Conservation (phyloP, 768 basidiomycete species). For the Termitomyces sp. region DNA sequence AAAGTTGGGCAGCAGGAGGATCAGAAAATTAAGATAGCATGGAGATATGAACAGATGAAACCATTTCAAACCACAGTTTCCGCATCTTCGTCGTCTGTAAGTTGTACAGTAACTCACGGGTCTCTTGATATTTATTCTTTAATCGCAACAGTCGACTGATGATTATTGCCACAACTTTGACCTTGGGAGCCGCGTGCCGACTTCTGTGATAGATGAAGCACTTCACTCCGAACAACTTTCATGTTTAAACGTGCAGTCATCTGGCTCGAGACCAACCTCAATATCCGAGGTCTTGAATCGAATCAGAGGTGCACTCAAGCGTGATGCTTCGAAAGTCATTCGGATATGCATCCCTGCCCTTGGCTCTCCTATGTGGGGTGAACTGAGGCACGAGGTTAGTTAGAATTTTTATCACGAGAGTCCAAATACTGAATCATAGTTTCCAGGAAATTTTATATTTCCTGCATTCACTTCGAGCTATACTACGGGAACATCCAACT, state of each 20-base stretch:
- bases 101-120: slow-evolving; percentile 16
- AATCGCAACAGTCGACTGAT: slow-evolving; percentile 43
- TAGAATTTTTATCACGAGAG: neutral
- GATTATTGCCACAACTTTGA: slow-evolving; percentile 74
- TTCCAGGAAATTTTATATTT: slow-evolving; percentile 69
- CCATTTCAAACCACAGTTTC: slow-evolving; percentile 85
- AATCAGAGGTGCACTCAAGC: slow-evolving; percentile 29
- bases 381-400: slow-evolving; percentile 53
- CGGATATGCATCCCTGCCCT: slow-evolving; percentile 64
- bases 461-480: slow-evolving; percentile 60
- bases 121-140: neutral
- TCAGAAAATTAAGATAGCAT: slow-evolving; percentile 89
- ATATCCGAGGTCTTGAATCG: slow-evolving; percentile 23
- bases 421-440: neutral
- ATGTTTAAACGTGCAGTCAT: slow-evolving; percentile 15
- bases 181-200: slow-evolving; percentile 61
- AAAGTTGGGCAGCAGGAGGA: slow-evolving; percentile 37
- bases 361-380: slow-evolving; percentile 72
- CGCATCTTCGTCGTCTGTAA: slow-evolving; percentile 46
- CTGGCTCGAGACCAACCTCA: slow-evolving; percentile 9
- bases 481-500: slow-evolving; percentile 56
- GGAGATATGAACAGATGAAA: slow-evolving; percentile 95
- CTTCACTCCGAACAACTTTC: slow-evolving; percentile 36
- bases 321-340: slow-evolving; percentile 29
- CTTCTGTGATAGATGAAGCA: slow-evolving; percentile 45